These are phyloP conservation scores for Daedaleopsis sinensis DNA, from an alignment of 768 basidiomycete genomes.

Conservation along the genomic window DNA sequence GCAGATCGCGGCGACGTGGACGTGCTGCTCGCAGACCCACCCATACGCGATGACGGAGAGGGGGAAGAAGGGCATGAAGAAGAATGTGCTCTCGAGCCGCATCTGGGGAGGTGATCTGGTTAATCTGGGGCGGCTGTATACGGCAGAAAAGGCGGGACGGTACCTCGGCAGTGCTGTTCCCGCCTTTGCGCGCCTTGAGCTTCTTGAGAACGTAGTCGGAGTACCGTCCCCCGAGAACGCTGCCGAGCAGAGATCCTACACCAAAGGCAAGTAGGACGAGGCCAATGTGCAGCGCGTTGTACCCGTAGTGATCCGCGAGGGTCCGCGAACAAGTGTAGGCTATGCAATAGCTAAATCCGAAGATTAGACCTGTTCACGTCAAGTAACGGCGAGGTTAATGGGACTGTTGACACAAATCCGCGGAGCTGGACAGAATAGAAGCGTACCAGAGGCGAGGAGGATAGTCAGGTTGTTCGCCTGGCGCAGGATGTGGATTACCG, in stretches of 20 bases:
- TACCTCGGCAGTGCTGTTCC: slow-evolving; percentile 66
- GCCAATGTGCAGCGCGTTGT: slow-evolving; percentile 71
- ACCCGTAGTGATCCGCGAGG: slow-evolving; percentile 62
- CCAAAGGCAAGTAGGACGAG: slow-evolving; percentile 78
- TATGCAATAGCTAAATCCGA: slow-evolving; percentile 70
- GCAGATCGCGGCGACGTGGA: slow-evolving; percentile 69
- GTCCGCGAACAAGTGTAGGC: slow-evolving; percentile 77
- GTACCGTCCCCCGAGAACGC: slow-evolving; percentile 61
- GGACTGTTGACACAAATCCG: too few species aligned
- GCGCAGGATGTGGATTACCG: slow-evolving; percentile 58
- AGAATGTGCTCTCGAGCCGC: slow-evolving; percentile 65
- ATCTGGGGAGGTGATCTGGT: slow-evolving; percentile 47
- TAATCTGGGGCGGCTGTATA: neutral
- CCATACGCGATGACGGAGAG: slow-evolving; percentile 67
- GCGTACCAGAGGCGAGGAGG: slow-evolving; percentile 63
- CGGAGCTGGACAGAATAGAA: too few species aligned
- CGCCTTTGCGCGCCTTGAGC: slow-evolving; percentile 48
- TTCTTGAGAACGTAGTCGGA: slow-evolving; percentile 50
- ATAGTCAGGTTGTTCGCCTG: slow-evolving; percentile 69
- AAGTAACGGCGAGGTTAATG: too few species aligned
- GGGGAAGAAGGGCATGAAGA: slow-evolving; percentile 64
- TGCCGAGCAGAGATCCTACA: slow-evolving; percentile 48
- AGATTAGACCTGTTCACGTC: slow-evolving; percentile 56
- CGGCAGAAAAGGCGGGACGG: neutral
- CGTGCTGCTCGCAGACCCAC: slow-evolving; percentile 69